Evolutionary conservation across 108 stramenopile species (phyloP), one percentile per base, ranked within the genome.

Genomic region (Nitzschia putrida): DNA sequence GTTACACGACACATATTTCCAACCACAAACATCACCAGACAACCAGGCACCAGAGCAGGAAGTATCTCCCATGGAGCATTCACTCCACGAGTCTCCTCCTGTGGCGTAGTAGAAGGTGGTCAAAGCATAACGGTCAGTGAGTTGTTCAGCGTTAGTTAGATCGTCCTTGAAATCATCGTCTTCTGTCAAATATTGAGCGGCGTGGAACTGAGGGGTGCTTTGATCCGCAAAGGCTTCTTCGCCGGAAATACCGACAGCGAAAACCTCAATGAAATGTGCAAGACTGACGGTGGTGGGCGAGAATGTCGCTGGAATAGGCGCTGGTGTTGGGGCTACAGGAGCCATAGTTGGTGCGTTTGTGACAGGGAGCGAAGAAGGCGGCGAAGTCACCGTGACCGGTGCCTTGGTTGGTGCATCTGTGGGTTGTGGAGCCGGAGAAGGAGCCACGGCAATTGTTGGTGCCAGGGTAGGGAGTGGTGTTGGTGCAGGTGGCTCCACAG

Each of bases 21-120:
- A 77, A 20, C 21, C 40, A 58, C 76, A 77, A 13, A 59, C 69
- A 66, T 66, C 64, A 21, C 64, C 69, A 8, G 10, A 38, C 18
- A 77, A 50, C 76, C 76, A 77, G 16, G 37, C 49, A 13, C 64
- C 69, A 11, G 23, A 25, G 45, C 76, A 77, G 4, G 26, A 59
- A 18, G 38, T 41, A 53, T 77, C 68, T 22, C 65, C 69, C 8
- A 47, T 18, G 37, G 9, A 66, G 24, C 76, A 77, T 43, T 56
- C 47, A 23, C 45, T 49, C 76, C 76, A 77, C 24, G 44, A 37
- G 26, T 58, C 63, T 21, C 76, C 76, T 16, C 49, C 42, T 10
- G 76, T 77, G 7, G 76, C 44, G 43, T 64, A 77, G 50, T 77
- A 77, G 41, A 77, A 71, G n/a, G 38, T 50, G 2, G 41, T 43